Percentiles rank a stretch among this genome's conserved stretches.
phyloP scores from a whole-genome alignment of 1,284 basidiomycete species.

The Trichosporon faecale region DNA sequence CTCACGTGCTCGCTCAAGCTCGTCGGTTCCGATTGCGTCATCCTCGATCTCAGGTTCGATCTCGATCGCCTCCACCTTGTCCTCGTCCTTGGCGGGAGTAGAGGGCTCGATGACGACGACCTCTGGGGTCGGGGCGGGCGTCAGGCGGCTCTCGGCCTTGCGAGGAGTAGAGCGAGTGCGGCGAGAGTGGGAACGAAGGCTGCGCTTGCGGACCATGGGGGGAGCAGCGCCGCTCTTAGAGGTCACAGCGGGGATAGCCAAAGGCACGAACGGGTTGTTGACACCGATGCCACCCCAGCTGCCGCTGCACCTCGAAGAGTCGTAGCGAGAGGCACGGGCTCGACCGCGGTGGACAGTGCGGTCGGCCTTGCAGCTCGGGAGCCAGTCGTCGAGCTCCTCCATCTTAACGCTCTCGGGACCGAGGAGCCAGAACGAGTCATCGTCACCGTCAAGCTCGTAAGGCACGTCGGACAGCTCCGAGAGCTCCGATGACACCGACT shows the following conservation, averaged over 20 bases:
- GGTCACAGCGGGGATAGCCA: constrained; percentile 15
- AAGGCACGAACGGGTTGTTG: constrained; percentile 26
- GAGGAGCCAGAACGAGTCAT: constrained; percentile 21
- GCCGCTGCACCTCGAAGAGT: constrained; percentile 23
- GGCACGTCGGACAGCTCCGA: constrained; percentile 35
- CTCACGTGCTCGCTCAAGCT: constrained; percentile 39
- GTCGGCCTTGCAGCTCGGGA: constrained; percentile 28
- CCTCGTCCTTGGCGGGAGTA: neutral
- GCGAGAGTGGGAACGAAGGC: constrained; percentile 18
- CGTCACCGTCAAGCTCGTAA: constrained; percentile 30
- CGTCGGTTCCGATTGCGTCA: constrained; percentile 42
- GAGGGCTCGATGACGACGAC: constrained; percentile 12
- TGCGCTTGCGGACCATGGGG: constrained; percentile 22
- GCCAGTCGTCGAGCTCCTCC: constrained; percentile 48
- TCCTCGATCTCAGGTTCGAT: constrained; percentile 18
- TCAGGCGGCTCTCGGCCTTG: constrained; percentile 18
- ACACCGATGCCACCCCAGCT: constrained; percentile 47
- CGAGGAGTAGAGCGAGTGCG: constrained; percentile 20
- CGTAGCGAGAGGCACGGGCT: constrained; percentile 17
- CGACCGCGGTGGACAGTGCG: constrained; percentile 32
- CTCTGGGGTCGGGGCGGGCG: constrained; percentile 15
- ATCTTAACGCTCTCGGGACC: constrained; percentile 46
- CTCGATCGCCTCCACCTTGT: constrained; percentile 25
- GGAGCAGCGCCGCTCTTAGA: constrained; percentile 15
- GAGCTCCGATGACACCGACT: constrained; percentile 33